phyloP scores from a whole-genome alignment of 306 rosid species.

The Ziziphus jujuba region DNA sequence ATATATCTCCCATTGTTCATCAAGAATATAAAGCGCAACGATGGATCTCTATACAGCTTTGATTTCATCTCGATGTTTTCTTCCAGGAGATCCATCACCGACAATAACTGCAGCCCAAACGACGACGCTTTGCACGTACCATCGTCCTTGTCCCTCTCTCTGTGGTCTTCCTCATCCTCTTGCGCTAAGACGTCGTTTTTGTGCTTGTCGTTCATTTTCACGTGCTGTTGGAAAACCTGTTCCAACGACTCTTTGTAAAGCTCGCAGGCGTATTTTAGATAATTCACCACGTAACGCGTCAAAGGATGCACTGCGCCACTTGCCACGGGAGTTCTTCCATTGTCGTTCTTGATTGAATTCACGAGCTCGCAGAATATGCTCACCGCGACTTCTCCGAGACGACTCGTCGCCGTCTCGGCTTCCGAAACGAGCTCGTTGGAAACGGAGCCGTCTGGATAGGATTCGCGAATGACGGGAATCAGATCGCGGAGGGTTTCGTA shows the following conservation, averaged over 20 bases:
- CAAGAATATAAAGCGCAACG: conserved; percentile 58
- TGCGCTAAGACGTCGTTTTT: neutral
- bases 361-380: conserved; percentile 61
- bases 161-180: neutral
- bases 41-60: conserved; percentile 46
- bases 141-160: neutral
- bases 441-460: conserved; percentile 19
- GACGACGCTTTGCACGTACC: conserved; percentile 33
- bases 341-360: conserved; percentile 61
- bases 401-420: conserved; percentile 23
- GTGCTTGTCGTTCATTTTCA: neutral
- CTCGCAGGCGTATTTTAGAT: conserved; percentile 71
- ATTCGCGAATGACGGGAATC: conserved; percentile 21
- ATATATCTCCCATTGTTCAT: conserved; percentile 89
- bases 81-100: conserved; percentile 63
- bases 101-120: conserved; percentile 40
- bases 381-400: conserved; percentile 41
- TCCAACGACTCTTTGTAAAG: conserved; percentile 60
- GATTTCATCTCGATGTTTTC: conserved; percentile 59
- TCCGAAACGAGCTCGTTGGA: conserved; percentile 45
- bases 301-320: conserved; percentile 79
- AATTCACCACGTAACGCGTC: conserved; percentile 82
- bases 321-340: conserved; percentile 59
- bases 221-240: conserved; percentile 45
- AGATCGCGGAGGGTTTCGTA: conserved; percentile 62